phyloP scores from a whole-genome alignment of 768 basidiomycete genomes.

The Lactarius sp. region DNA sequence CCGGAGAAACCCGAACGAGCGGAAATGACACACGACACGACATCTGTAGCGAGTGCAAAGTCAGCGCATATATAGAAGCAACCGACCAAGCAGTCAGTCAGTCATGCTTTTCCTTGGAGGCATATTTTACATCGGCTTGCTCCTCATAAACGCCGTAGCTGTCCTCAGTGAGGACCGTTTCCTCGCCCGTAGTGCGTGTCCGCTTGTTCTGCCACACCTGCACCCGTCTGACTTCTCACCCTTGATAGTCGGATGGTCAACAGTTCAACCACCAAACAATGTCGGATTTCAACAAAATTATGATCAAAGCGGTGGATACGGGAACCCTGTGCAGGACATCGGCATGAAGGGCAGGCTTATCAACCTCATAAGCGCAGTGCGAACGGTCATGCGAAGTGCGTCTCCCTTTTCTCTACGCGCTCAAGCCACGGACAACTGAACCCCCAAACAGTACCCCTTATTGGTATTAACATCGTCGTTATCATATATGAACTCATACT shows the following conservation, averaged over 20 bases:
- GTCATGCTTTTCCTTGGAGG: constrained; percentile 59
- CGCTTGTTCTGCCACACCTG: constrained; percentile 5
- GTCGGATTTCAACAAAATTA: constrained; percentile 62
- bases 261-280: constrained; percentile 56
- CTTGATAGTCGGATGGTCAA: constrained; percentile 80
- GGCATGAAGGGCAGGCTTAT: constrained; percentile 82
- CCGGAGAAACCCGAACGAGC: constrained; percentile 20
- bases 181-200: constrained; percentile 75
- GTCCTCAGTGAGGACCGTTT: constrained; percentile 96
- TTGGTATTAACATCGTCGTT: constrained; percentile 79
- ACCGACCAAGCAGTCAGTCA: neutral
- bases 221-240: constrained; percentile 22
- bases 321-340: constrained; percentile 48
- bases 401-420: constrained; percentile 26
- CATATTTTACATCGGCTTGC: constrained; percentile 79
- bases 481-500: constrained; percentile 81
- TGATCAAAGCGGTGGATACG: constrained; percentile 65
- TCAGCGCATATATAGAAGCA: constrained; percentile 5
- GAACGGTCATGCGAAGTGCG: constrained; percentile 97
- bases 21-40: constrained; percentile 1
- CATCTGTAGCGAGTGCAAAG: neutral
- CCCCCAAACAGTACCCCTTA: constrained; percentile 77
- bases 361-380: constrained; percentile 89
- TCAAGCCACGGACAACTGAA: constrained; percentile 18
- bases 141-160: constrained; percentile 92